Conservation (phyloP, 208 protist species). For the Crithidia acanthocephali region DNA sequence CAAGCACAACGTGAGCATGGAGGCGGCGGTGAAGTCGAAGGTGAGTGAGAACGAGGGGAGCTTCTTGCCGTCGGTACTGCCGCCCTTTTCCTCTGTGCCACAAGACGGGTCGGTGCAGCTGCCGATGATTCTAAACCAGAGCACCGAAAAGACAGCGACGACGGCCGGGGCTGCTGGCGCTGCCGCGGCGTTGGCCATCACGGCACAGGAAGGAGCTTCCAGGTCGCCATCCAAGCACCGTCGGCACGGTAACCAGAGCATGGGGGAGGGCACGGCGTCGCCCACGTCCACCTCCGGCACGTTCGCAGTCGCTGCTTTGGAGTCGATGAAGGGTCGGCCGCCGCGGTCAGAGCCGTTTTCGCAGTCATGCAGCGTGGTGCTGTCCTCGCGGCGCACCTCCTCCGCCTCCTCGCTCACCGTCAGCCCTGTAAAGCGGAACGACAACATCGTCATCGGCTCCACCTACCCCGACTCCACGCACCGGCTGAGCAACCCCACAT, state of each 20-base stretch:
- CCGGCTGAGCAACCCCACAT: not conserved
- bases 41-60: not conserved
- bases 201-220: not conserved
- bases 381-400: conserved; percentile 15
- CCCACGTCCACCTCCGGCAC: not conserved
- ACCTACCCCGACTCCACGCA: not conserved
- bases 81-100: not conserved
- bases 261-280: not conserved
- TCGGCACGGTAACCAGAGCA: not conserved
- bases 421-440: conserved; percentile 11
- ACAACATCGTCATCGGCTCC: conserved; percentile 8
- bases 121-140: conserved; percentile 20
- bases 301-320: not conserved
- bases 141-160: not conserved
- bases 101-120: conserved; percentile 23
- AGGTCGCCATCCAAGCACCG: not conserved
- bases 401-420: not conserved
- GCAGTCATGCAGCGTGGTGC: conserved; percentile 13
- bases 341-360: conserved; percentile 3
- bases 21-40: conserved; percentile 4
- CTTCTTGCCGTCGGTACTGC: conserved; percentile 4
- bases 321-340: not conserved
- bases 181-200: not conserved
- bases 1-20: conserved; percentile 4
- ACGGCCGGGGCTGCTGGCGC: not conserved